Conservation (phyloP, 2,329 filamentous ascomycete genomes). For the Aspergillus costaricaensis region DNA sequence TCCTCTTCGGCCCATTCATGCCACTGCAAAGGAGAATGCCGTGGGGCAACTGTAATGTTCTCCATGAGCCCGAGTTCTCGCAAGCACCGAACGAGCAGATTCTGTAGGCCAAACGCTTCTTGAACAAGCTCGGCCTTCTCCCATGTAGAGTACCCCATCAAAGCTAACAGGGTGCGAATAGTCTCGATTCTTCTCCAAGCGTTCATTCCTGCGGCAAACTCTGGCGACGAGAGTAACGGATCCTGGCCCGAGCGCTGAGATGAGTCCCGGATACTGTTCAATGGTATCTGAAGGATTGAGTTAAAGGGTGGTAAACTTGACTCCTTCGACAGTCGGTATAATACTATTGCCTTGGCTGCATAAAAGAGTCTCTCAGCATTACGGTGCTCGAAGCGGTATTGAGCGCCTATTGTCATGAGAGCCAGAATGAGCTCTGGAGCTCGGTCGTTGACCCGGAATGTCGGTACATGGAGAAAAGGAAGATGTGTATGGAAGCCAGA, state of each 20-base stretch:
- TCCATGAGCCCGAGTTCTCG: constrained; percentile 34
- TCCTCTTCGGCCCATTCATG: constrained; percentile 41
- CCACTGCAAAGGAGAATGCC: constrained; percentile 33
- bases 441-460: constrained; percentile 63
- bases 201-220: constrained; percentile 16
- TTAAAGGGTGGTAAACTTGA: constrained; percentile 18
- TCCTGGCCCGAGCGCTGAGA: constrained; percentile 19
- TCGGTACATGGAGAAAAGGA: constrained; percentile 68
- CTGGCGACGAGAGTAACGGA: constrained; percentile 15
- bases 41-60: constrained; percentile 23
- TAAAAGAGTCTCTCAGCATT: constrained; percentile 47
- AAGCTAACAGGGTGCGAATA: constrained; percentile 32
- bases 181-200: constrained; percentile 31
- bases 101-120: constrained; percentile 35
- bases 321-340: constrained; percentile 57
- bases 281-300: constrained; percentile 24
- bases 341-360: constrained; percentile 62
- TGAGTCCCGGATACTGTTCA: constrained; percentile 15
- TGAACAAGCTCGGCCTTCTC: constrained; percentile 34
- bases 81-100: constrained; percentile 32
- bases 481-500: constrained; percentile 65
- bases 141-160: constrained; percentile 39
- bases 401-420: constrained; percentile 61
- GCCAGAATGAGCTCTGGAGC: constrained; percentile 69
- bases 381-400: constrained; percentile 52